Evolutionary conservation across 768 basidiomycete genomes (phyloP).

Genomic region (Russula lepida): DNA sequence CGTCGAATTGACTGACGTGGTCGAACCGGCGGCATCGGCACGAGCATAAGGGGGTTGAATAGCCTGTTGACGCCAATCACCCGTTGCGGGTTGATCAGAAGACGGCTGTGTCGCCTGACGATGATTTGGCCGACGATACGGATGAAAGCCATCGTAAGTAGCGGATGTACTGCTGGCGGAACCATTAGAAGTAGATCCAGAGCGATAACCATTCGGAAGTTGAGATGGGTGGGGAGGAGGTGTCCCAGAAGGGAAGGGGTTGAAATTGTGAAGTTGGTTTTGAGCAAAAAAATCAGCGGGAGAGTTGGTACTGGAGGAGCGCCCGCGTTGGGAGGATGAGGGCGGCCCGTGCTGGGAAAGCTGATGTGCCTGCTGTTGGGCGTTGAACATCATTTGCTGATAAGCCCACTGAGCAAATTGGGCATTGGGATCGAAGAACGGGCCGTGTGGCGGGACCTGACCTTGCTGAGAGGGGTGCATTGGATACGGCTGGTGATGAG

Average conservation of each 20-base stretch:
- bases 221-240: conserved; percentile 51
- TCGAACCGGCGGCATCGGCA: conserved; percentile 70
- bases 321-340: conserved; percentile 33
- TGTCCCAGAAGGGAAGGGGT: conserved; percentile 61
- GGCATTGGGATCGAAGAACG: conserved; percentile 73
- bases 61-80: conserved; percentile 42
- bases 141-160: conserved; percentile 58
- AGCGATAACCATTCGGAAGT: conserved; percentile 36
- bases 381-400: conserved; percentile 84
- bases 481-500: conserved; percentile 52
- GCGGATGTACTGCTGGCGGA: conserved; percentile 32
- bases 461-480: conserved; percentile 30
- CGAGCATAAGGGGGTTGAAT: conserved; percentile 76
- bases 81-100: conserved; percentile 23
- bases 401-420: conserved; percentile 83
- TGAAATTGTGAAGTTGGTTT: conserved; percentile 45
- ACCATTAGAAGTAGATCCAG: conserved; percentile 26
- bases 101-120: conserved; percentile 28
- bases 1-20: conserved; percentile 67
- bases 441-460: conserved; percentile 41
- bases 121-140: conserved; percentile 61
- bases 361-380: conserved; percentile 25
- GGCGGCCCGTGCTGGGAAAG: conserved; percentile 25
- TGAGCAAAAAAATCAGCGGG: conserved; percentile 51
- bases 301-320: conserved; percentile 32